Base-by-base conservation (phyloP, 176 grass and related monocot species). In the Tillandsia fasciculata region DNA sequence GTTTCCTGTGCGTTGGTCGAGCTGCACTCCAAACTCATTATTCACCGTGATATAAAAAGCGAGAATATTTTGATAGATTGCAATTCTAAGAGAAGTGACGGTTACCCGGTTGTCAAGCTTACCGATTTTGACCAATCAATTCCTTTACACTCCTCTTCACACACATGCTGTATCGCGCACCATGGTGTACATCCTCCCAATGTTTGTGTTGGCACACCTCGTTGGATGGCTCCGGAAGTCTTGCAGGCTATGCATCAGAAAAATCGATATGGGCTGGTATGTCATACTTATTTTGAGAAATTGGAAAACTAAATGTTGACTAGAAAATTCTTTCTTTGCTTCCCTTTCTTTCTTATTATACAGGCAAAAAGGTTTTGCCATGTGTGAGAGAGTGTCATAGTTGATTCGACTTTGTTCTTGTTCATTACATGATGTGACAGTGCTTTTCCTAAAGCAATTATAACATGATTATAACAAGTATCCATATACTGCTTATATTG, bases 41-140 rank as follows among this genome's bases (percentile, higher is more conserved):
- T 99, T 83, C 94, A 99, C 66, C 79, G 94, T 29, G 94, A 99
- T 53, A 89, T 99, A 80, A 99, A 99, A 85, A 93, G 87, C 77
- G 89, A 99, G 20, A 99, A 99, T 76, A 71, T 99, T 68, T 53
- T 99, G 77, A 13, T 99, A 71, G 94, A 93, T 83, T 67, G 92
- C 59, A 65, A 87, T 74, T 68, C 79, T 1, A 28, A 72, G 78
- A 76, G 70, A 72, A 70, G 63, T 74, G 63, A 81, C 72, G 77
- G 56, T 13, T 58, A 69, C 64, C 86, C 87, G 11, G 20, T 90
- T 50, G 82, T 93, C 72, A 99, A 93, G 82, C 94, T 99, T 26
- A 78, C 81, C 72, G 94, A 99, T 81, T 99, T 99, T 53, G 94
- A 99, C 66, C 75, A 74, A 69, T 92, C 94, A 9, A 61, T 99